Base-by-base conservation (phyloP, 2,329 filamentous ascomycete genomes). In the Trichoderma polysporum region DNA sequence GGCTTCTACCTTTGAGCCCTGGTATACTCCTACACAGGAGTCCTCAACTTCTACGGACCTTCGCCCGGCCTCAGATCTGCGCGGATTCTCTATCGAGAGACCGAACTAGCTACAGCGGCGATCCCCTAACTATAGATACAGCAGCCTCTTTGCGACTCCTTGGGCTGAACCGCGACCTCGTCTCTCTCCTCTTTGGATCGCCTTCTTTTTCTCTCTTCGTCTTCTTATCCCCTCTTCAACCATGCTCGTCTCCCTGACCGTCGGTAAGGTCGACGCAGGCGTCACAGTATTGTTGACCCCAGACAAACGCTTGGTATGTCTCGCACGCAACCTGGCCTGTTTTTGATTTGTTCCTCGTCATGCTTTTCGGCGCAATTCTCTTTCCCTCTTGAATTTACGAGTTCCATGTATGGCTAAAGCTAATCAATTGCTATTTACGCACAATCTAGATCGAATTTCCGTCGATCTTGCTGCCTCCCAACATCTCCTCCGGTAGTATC, bases 201-300 rank as follows among this genome's bases (percentile, higher is more conserved):
- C 47, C 10, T 37, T 12, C 7, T n/a, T 13, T n/a, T 15, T 22
- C 19, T 25, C 8, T 17, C 37, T 56, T 22, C 8, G 8, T n/a
- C 2, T 52, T 9, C 19, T 25, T 19, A 5, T 27, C 13, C 39
- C 17, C 45, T 15, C 9, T 62, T 7, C 39, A 66, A 65, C 78
- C 59, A 98, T 99, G 95, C 86, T 98, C 76, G 92, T 99, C 81
- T 98, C 95, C 72, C 86, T 99, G 77, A 98, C 94, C 59, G 95
- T 99, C 80, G 95, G 95, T 84, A 99, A 99, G 84, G 95, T 99
- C 81, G 95, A 99, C 81, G 95, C 95, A 75, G 95, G 95, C 81
- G 94, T 99, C 77, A 97, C 95, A 58, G 95, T 99, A 69, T 90
- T 99, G 65, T 84, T 99, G 76, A 99, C 95, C 56, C 91, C 97